These are phyloP conservation scores for Apiotrichum gracile DNA, from an alignment of 1,284 basidiomycete species.

Conservation along the genomic window DNA sequence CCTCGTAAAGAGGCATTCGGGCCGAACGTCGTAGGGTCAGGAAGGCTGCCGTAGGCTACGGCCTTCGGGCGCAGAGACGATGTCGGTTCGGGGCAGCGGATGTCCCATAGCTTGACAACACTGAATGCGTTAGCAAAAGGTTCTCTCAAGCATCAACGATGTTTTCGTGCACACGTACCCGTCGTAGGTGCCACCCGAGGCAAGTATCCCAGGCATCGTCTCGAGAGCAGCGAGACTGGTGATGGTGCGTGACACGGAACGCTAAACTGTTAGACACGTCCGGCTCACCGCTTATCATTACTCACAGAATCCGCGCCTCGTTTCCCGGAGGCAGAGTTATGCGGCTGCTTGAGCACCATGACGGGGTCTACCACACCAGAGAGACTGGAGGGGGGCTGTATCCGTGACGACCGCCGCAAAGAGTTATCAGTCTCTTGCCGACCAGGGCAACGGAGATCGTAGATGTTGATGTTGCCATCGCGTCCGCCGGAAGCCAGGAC, in stretches of 20 bases:
- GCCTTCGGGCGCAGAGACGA: slow-evolving; percentile 20
- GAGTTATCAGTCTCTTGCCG: not conserved
- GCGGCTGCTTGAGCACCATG: slow-evolving; percentile 12
- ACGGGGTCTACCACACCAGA: too few species aligned
- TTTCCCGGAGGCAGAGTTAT: not conserved
- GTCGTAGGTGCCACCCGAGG: slow-evolving; percentile 44
- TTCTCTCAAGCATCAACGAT: not conserved
- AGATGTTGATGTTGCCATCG: slow-evolving; percentile 48
- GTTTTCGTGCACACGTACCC: slow-evolving; percentile 25
- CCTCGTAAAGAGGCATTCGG: slow-evolving; percentile 26
- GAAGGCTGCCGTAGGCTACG: slow-evolving; percentile 21
- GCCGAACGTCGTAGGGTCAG: slow-evolving; percentile 31
- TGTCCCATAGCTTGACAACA: slow-evolving; percentile 47
- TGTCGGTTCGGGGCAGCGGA: slow-evolving; percentile 31
- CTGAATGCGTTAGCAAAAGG: slow-evolving; percentile 13
- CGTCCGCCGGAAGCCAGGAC: slow-evolving; percentile 42
- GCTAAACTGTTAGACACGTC: slow-evolving; percentile 14
- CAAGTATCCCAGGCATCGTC: slow-evolving; percentile 38
- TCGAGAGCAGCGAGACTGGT: slow-evolving; percentile 43
- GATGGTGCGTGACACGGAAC: slow-evolving; percentile 38
- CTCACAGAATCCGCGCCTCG: not conserved
- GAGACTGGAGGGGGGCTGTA: too few species aligned
- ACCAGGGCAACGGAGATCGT: slow-evolving; percentile 38
- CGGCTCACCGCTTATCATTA: not conserved
- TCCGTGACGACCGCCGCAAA: slow-evolving; percentile 3